A percentile compares a stretch with the other conserved stretches of the same genome.
Evolutionary conservation across 768 basidiomycete species (phyloP).

Genomic region (Calvatia gigantea): DNA sequence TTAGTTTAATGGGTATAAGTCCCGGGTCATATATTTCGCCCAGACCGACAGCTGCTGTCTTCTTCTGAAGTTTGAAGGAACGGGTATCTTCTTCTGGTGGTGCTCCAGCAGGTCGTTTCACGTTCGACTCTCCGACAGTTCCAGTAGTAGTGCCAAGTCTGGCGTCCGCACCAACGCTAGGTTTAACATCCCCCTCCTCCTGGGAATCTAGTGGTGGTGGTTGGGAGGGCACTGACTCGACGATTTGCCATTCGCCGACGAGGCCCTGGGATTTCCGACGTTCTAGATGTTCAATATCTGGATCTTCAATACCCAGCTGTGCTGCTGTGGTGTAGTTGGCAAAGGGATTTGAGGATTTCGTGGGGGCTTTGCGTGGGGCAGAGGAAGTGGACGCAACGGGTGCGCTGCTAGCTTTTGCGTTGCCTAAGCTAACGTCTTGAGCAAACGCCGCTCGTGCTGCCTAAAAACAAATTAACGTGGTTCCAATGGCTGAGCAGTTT

Average conservation of each 20-base stretch:
- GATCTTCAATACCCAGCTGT: constrained; percentile 77
- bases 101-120: constrained; percentile 16
- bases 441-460: constrained; percentile 80
- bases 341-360: constrained; percentile 60
- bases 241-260: constrained; percentile 76
- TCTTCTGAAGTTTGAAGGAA: constrained; percentile 66
- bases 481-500: not conserved
- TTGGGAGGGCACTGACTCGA: constrained; percentile 32
- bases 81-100: constrained; percentile 52
- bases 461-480: constrained; percentile 29
- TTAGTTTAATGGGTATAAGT: constrained; percentile 59
- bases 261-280: constrained; percentile 61
- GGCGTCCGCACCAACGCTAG: constrained; percentile 30
- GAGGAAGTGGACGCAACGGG: constrained; percentile 31
- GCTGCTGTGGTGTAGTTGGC: constrained; percentile 88
- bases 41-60: constrained; percentile 53
- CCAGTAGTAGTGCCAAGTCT: not conserved
- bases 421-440: constrained; percentile 70
- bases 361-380: constrained; percentile 36
- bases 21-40: constrained; percentile 85
- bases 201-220: constrained; percentile 17
- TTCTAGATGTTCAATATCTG: constrained; percentile 64
- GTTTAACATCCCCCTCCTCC: constrained; percentile 27
- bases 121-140: not conserved
- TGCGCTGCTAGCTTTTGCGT: constrained; percentile 36